Conservation (phyloP, 805 yeast species). For the Yamadazyma nakazawae region DNA sequence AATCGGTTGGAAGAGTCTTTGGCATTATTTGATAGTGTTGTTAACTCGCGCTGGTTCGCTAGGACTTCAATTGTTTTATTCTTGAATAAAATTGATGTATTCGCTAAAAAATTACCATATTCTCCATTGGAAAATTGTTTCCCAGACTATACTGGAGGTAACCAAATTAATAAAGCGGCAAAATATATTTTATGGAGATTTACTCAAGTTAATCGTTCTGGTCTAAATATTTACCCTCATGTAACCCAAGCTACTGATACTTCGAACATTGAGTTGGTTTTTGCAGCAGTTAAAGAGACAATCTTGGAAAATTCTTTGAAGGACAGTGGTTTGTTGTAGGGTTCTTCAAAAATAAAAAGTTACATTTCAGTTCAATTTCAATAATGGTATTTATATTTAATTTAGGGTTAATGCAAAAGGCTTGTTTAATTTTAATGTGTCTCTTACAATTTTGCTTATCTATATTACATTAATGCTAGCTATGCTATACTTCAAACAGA, state of each 20-base stretch:
- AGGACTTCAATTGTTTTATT: constrained; percentile 83
- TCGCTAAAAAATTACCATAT: constrained; percentile 76
- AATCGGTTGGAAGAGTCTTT: constrained; percentile 80
- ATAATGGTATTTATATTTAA: constrained; percentile 1
- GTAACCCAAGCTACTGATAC: constrained; percentile 95
- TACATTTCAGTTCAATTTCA: constrained; percentile 2
- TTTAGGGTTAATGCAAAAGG: constrained; percentile 3
- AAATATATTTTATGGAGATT: constrained; percentile 90
- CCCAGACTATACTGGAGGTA: constrained; percentile 91
- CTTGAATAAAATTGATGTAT: constrained; percentile 85
- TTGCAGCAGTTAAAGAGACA: constrained; percentile 80
- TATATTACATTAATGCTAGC: constrained; percentile 10
- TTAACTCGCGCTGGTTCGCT: constrained; percentile 89
- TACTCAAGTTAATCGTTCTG: constrained; percentile 78
- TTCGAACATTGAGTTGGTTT: constrained; percentile 78
- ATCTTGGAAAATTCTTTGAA: constrained; percentile 71
- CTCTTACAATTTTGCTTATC: neutral
- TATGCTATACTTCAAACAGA: constrained; percentile 8
- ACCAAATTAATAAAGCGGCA: constrained; percentile 84
- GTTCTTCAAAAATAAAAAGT: neutral
- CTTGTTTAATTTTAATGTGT: neutral
- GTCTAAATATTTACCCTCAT: constrained; percentile 80
- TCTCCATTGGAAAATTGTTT: constrained; percentile 81
- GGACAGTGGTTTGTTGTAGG: constrained; percentile 66
- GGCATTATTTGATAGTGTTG: constrained; percentile 83